Conservation (phyloP, 2,329 filamentous ascomycete genomes). For the Fusarium drepaniforme region DNA sequence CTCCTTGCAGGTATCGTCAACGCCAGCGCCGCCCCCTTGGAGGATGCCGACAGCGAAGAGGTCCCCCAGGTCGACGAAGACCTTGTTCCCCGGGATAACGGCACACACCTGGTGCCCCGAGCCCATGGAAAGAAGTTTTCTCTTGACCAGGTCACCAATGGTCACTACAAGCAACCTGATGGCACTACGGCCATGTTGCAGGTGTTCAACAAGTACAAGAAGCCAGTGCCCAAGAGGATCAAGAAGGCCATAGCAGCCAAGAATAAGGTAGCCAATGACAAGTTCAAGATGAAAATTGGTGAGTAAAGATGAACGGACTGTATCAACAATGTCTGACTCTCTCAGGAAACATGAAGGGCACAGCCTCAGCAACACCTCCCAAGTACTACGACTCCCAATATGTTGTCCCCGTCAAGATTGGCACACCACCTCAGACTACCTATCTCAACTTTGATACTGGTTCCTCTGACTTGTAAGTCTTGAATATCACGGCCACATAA, state of each 20-base stretch:
- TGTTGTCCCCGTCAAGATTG: slow-evolving; percentile 72
- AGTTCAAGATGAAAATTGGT: slow-evolving; percentile 43
- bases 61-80: slow-evolving; percentile 20
- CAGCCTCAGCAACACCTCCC: slow-evolving; percentile 44
- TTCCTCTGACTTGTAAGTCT: slow-evolving; percentile 61
- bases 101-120: slow-evolving; percentile 14
- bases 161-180: slow-evolving; percentile 48
- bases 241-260: slow-evolving; percentile 39
- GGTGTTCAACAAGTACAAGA: slow-evolving; percentile 54
- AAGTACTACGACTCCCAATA: slow-evolving; percentile 66
- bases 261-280: slow-evolving; percentile 12
- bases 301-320: background rate
- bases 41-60: slow-evolving; percentile 11
- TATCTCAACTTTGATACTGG: slow-evolving; percentile 78
- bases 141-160: slow-evolving; percentile 51
- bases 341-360: slow-evolving; percentile 35
- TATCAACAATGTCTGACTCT: background rate
- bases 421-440: slow-evolving; percentile 66
- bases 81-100: slow-evolving; percentile 1
- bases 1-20: slow-evolving; percentile 31
- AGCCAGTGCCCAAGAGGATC: slow-evolving; percentile 45
- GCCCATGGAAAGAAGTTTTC: slow-evolving; percentile 40
- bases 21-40: slow-evolving; percentile 22
- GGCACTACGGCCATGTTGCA: slow-evolving; percentile 45
- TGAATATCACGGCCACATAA: too few species aligned